Evolutionary conservation across 306 rosid species (phyloP), one percentile per base, ranked within the genome.

Genomic region (Trichosanthes truncata): DNA sequence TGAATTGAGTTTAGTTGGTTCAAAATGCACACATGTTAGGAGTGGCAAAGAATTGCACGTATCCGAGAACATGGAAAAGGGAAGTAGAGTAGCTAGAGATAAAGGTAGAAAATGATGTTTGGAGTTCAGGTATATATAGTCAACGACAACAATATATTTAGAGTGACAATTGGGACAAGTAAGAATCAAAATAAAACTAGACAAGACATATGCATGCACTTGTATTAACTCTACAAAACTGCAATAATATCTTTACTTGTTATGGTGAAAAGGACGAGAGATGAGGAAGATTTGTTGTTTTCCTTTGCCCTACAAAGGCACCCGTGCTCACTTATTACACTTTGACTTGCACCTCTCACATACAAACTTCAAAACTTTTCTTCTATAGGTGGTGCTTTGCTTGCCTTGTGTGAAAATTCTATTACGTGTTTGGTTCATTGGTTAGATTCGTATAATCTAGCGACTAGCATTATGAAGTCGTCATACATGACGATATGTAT

Each of bases 131-230:
- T 9, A 5, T 63, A 6, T 17, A 3, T 4, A 36, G 74, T 66
- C 74, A 66, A 66, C 74, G 74, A 66, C 74, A 66, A 20, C 17
- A 66, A 66, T 35, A 36, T 66, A 17, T 36, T 38, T 36, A 36
- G 73, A 65, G 74, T 66, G 74, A 66, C 25, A 36, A 15, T 36
- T 66, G 48, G 49, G 46, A 66, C 74, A 66, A 66, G 74, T 29
- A 66, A 66, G 13, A 20, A 11, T 45, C 56, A 45, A 71, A 45
- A 41, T 43, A 71, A 23, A 46, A 72, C 55, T 21, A 72, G 57
- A 72, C 77, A 68, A 21, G 52, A 68, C 57, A 72, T 23, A 72
- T 72, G 77, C 77, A 72, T 72, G 77, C 57, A 72, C 52, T 72
- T 72, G 36, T 45, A 6, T 72, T 23, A 72, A 23, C 38, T 14